A percentile compares a stretch with the other conserved stretches of the same genome.
These are phyloP conservation scores for Marsdenia floribunda DNA, from an alignment of 257 asterid genomes.

Conservation along the genomic window DNA sequence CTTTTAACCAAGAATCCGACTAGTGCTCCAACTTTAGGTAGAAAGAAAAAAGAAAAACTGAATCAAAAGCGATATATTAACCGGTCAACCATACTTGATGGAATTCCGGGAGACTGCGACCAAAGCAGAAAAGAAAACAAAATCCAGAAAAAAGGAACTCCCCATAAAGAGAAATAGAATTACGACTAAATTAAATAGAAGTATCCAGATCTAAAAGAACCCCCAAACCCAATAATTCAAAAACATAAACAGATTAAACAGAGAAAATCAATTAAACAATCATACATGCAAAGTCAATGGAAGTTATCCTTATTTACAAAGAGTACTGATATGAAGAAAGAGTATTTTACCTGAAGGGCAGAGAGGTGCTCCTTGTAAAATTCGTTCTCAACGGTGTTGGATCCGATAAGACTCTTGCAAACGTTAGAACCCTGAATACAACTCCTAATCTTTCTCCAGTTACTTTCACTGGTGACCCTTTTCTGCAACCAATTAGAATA, in stretches of 20 bases:
- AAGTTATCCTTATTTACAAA: too few relatives aligned
- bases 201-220: conserved; percentile 16
- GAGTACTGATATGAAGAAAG: background rate
- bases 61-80: background rate
- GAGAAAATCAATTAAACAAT: background rate
- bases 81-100: background rate
- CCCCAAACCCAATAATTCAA: background rate
- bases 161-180: background rate
- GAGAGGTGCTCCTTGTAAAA: conserved; percentile 51
- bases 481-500: conserved; percentile 85
- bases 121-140: background rate
- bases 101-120: background rate
- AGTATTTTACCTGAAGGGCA: conserved; percentile 58
- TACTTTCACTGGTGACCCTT: conserved; percentile 38
- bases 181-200: background rate
- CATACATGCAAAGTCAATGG: background rate
- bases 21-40: conserved; percentile 1
- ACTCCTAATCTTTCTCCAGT: conserved; percentile 63
- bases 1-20: background rate
- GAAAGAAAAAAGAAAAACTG: background rate
- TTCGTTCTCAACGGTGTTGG: conserved; percentile 29
- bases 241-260: background rate
- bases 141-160: background rate
- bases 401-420: conserved; percentile 45
- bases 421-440: conserved; percentile 64